These are phyloP conservation scores for Raddia distichophylla DNA, from an alignment of 176 grass and related monocot genomes.

Conservation along the genomic window DNA sequence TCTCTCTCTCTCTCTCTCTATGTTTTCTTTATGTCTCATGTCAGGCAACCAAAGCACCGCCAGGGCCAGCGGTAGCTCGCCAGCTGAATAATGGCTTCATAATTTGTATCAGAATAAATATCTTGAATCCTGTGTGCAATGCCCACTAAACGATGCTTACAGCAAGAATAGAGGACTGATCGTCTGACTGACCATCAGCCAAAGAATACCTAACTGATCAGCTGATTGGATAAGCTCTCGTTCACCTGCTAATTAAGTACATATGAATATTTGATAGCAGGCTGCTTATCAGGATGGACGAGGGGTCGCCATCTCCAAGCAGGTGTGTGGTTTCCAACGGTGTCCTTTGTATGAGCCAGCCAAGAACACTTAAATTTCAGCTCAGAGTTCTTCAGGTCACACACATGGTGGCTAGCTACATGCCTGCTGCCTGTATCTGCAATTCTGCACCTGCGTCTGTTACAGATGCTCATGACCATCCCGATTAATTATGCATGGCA, in stretches of 20 bases:
- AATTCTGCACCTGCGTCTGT: conserved; percentile 31
- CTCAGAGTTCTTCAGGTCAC: conserved; percentile 36
- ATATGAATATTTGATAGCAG: neutral
- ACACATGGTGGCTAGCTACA: conserved; percentile 19
- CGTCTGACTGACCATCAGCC: conserved; percentile 14
- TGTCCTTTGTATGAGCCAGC: conserved; percentile 34
- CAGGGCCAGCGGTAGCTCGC: neutral
- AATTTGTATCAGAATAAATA: neutral
- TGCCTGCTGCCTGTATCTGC: conserved; percentile 17
- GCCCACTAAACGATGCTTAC: neutral
- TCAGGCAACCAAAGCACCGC: conserved; percentile 50
- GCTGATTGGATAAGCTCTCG: neutral
- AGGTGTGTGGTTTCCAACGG: conserved; percentile 38
- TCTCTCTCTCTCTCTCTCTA: neutral
- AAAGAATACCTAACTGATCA: neutral
- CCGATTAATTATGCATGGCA: conserved; percentile 23
- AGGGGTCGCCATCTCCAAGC: conserved; percentile 64
- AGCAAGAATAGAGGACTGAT: neutral
- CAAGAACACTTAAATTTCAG: conserved; percentile 33
- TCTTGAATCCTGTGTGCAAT: neutral
- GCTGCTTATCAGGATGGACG: conserved; percentile 25
- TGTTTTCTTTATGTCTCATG: conserved; percentile 54
- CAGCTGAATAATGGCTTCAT: conserved; percentile 32
- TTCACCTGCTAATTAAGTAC: neutral
- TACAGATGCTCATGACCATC: conserved; percentile 34